These are phyloP conservation scores for Pseudogymnoascus sp. DNA, from an alignment of 2,329 filamentous ascomycete species.

Conservation along the genomic window DNA sequence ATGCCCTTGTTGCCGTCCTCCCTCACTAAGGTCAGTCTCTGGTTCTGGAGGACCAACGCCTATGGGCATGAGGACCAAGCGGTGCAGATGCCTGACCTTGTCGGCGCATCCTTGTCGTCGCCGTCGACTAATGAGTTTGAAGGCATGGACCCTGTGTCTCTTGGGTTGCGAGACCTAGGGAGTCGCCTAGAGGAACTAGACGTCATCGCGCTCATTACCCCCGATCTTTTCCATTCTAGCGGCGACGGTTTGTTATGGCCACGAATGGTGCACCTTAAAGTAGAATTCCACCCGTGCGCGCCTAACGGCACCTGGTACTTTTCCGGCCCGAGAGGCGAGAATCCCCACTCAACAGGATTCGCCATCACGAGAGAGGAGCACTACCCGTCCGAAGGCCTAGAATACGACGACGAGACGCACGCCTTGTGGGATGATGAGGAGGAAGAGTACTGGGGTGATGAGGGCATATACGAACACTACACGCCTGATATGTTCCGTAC, in stretches of 20 bases:
- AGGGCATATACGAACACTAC: slow-evolving; percentile 9
- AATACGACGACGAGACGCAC: slow-evolving; percentile 20
- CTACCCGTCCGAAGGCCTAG: slow-evolving; percentile 19
- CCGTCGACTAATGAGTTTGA: slow-evolving; percentile 4
- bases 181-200: slow-evolving; percentile 22
- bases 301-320: slow-evolving; percentile 25
- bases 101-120: slow-evolving; percentile 13
- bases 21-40: slow-evolving; percentile 19
- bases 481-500: slow-evolving; percentile 20
- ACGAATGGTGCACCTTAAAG: slow-evolving; percentile 18
- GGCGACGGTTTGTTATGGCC: slow-evolving; percentile 16
- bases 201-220: slow-evolving; percentile 21
- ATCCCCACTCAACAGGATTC: slow-evolving; percentile 21
- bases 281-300: slow-evolving; percentile 22
- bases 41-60: slow-evolving; percentile 19
- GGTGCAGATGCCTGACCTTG: slow-evolving; percentile 21
- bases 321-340: slow-evolving; percentile 19
- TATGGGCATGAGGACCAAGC: slow-evolving; percentile 15
- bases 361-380: slow-evolving; percentile 21
- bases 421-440: slow-evolving; percentile 15
- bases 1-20: slow-evolving; percentile 15
- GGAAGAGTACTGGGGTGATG: slow-evolving; percentile 14
- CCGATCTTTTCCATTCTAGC: slow-evolving; percentile 19
- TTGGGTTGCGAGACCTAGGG: slow-evolving; percentile 20
- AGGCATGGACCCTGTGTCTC: slow-evolving; percentile 20